These are phyloP conservation scores for Lasiosphaeris hirsuta DNA, from an alignment of 495 filamentous ascomycete genomes.

Conservation along the genomic window DNA sequence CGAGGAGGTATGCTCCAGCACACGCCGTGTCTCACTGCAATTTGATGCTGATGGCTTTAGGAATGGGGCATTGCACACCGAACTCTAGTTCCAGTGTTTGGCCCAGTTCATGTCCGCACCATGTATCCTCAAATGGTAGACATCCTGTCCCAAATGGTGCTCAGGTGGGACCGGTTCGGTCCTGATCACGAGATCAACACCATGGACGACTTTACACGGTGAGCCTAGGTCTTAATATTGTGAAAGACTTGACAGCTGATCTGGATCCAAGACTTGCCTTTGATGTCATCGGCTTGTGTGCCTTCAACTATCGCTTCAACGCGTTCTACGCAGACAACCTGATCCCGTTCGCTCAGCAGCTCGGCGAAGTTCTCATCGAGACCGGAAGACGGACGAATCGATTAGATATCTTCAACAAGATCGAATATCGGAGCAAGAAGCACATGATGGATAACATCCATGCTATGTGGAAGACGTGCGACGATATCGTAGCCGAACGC, in stretches of 20 bases:
- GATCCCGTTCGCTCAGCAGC: conserved; percentile 56
- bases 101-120: conserved; percentile 60
- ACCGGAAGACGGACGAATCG: conserved; percentile 43
- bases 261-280: conserved; percentile 4
- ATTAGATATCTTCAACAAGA: conserved; percentile 42
- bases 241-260: not conserved
- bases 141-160: conserved; percentile 60
- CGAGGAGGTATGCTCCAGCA: conserved; percentile 37
- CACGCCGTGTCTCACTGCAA: not conserved
- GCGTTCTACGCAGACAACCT: conserved; percentile 57
- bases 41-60: not conserved
- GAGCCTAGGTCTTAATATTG: not conserved
- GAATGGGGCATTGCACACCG: conserved; percentile 72
- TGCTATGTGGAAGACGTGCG: conserved; percentile 48
- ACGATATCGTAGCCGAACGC: conserved; percentile 53
- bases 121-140: conserved; percentile 79
- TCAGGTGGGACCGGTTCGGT: conserved; percentile 71
- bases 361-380: conserved; percentile 50
- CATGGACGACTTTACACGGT: conserved; percentile 68
- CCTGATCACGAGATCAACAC: conserved; percentile 52
- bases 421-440: conserved; percentile 44
- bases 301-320: conserved; percentile 64
- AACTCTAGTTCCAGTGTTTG: conserved; percentile 65
- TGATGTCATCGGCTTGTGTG: conserved; percentile 58
- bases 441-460: conserved; percentile 52